A percentile compares a stretch with the other conserved stretches of the same genome.
Conservation (phyloP, 306 rosid genomes). For the Medicago ruthenica region DNA sequence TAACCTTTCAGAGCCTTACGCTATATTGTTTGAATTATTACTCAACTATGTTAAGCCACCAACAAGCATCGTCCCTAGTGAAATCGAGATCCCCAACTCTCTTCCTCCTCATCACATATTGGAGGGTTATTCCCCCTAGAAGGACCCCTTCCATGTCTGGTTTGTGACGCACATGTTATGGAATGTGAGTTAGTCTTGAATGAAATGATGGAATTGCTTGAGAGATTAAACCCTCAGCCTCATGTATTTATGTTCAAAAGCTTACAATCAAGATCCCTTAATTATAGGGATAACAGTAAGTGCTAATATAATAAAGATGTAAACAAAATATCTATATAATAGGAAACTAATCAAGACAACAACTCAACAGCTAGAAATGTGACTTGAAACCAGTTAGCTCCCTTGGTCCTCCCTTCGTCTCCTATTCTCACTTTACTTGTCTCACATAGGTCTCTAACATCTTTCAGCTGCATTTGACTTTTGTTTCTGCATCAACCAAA, state of each 20-base stretch:
- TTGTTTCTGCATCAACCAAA: background rate
- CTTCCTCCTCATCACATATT: background rate
- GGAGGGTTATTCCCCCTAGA: background rate
- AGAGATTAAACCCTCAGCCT: too few species aligned
- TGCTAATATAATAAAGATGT: too few species aligned
- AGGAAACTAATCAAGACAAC: too few species aligned
- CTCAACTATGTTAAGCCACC: background rate
- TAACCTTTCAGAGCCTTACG: background rate
- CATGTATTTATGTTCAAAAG: too few species aligned
- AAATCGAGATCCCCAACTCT: background rate
- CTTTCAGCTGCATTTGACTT: conserved; percentile 6
- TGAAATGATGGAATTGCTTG: too few species aligned
- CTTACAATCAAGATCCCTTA: too few species aligned
- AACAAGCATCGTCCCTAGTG: background rate
- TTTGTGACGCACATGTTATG: background rate
- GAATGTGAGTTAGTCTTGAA: background rate
- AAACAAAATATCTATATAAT: too few species aligned
- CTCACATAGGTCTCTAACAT: background rate
- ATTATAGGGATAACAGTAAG: too few species aligned
- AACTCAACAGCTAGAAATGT: background rate
- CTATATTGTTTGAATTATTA: background rate
- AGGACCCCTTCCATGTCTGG: background rate
- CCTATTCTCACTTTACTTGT: background rate
- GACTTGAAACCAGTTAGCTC: background rate
- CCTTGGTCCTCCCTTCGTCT: background rate